Evolutionary conservation across 371 early-diverging fungal species (phyloP).

Genomic region (Coemansia sp.): DNA sequence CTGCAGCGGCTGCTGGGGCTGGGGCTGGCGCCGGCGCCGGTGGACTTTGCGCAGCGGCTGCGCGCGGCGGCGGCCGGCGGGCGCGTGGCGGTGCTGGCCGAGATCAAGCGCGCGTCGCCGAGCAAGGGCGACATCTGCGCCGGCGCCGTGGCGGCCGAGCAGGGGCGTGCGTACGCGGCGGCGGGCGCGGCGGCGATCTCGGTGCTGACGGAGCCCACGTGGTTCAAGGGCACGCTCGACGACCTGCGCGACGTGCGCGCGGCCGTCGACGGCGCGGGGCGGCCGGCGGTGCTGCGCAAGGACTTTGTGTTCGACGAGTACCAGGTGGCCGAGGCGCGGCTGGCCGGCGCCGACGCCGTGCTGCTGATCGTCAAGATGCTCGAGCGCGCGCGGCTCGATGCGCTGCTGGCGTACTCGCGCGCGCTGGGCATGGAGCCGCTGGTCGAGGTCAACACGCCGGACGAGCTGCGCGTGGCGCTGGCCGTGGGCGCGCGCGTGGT

Average conservation of each 20-base stretch:
- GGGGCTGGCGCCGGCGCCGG: slow-evolving; percentile 64
- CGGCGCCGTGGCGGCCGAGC: slow-evolving; percentile 78
- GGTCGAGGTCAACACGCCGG: slow-evolving; percentile 91
- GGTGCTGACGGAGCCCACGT: slow-evolving; percentile 95
- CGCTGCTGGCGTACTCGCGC: slow-evolving; percentile 71
- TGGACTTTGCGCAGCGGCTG: slow-evolving; percentile 76
- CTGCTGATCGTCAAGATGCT: slow-evolving; percentile 96
- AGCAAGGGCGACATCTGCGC: slow-evolving; percentile 90
- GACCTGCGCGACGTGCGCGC: slow-evolving; percentile 85
- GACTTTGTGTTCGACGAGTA: slow-evolving; percentile 97
- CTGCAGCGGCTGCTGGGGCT: slow-evolving; percentile 67
- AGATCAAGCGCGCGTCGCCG: slow-evolving; percentile 97
- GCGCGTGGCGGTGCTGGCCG: slow-evolving; percentile 81
- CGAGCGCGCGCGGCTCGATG: slow-evolving; percentile 60
- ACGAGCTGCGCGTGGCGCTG: slow-evolving; percentile 86
- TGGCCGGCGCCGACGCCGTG: slow-evolving; percentile 91
- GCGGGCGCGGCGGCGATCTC: slow-evolving; percentile 93
- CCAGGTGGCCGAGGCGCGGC: slow-evolving; percentile 90
- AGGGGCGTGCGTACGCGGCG: slow-evolving; percentile 79
- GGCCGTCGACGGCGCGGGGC: slow-evolving; percentile 56
- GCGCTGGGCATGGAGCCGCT: slow-evolving; percentile 94
- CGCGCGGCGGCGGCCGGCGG: slow-evolving; percentile 50
- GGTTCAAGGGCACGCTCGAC: slow-evolving; percentile 93
- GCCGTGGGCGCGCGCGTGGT: slow-evolving; percentile 81
- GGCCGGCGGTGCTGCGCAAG: slow-evolving; percentile 93